Evolutionary conservation across 805 yeast species (phyloP).

Genomic region (Wickerhamomyces hampshirensis): DNA sequence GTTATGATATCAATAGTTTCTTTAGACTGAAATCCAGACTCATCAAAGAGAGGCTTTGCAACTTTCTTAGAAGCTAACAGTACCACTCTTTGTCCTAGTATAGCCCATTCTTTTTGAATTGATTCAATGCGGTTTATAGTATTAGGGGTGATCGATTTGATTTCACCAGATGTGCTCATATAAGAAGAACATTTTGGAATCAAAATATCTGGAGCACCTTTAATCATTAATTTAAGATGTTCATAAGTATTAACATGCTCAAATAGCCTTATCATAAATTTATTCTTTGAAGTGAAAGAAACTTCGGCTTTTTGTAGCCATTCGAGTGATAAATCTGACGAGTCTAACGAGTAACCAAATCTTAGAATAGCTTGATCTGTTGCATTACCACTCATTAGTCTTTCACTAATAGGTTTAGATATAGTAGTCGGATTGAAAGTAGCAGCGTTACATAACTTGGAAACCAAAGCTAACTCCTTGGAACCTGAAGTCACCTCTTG

Average conservation of each 20-base stretch:
- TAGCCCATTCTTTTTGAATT: constrained; percentile 32
- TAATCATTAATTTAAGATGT: constrained; percentile 24
- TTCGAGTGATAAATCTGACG: constrained; percentile 7
- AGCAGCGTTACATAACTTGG: constrained; percentile 34
- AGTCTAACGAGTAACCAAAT: constrained; percentile 27
- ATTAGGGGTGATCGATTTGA: constrained; percentile 6
- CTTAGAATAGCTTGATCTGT: constrained; percentile 42
- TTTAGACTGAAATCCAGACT: constrained; percentile 8
- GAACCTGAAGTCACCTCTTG: constrained; percentile 1
- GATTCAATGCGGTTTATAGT: constrained; percentile 15
- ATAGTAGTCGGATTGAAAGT: constrained; percentile 18
- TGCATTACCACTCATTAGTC: constrained; percentile 38
- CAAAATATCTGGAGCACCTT: constrained; percentile 45
- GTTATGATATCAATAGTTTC: constrained; percentile 12
- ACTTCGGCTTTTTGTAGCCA: constrained; percentile 29
- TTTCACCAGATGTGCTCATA: constrained; percentile 14
- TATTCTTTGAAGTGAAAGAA: constrained; percentile 43
- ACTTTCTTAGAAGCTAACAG: constrained; percentile 31
- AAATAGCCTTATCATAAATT: constrained; percentile 36
- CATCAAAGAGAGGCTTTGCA: constrained; percentile 6
- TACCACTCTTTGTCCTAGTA: constrained; percentile 36
- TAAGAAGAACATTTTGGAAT: constrained; percentile 26
- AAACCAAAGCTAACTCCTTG: constrained; percentile 16
- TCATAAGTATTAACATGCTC: constrained; percentile 7
- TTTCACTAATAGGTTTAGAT: constrained; percentile 15